A percentile compares a stretch with the other conserved stretches of the same genome.
Evolutionary conservation across 176 grass and related monocot species (phyloP).

Genomic region (Triticum turgidum): DNA sequence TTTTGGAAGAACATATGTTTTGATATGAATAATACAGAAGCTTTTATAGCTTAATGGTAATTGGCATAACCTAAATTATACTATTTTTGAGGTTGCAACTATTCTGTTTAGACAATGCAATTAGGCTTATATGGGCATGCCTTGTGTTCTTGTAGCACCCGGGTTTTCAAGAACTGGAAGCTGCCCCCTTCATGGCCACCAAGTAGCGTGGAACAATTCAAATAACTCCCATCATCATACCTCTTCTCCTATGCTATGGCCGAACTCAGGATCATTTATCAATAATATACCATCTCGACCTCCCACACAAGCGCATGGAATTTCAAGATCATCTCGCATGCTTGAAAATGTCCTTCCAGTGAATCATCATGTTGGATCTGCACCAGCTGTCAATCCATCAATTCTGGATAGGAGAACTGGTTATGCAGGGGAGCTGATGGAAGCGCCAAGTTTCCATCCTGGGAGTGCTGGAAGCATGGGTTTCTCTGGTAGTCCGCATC

Average conservation of each 20-base stretch:
- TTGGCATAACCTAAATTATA: constrained; percentile 4
- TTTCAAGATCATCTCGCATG: constrained; percentile 55
- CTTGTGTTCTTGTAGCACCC: constrained; percentile 39
- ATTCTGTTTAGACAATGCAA: not conserved
- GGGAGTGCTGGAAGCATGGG: constrained; percentile 58
- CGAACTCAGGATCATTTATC: constrained; percentile 49
- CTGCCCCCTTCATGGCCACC: constrained; percentile 62
- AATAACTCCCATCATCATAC: constrained; percentile 40
- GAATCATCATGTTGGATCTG: constrained; percentile 78
- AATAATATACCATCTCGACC: constrained; percentile 53
- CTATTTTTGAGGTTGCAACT: not conserved
- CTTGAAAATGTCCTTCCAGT: constrained; percentile 42
- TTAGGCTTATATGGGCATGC: constrained; percentile 26
- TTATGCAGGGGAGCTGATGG: constrained; percentile 45
- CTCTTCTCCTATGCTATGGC: constrained; percentile 53
- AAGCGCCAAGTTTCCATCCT: constrained; percentile 53
- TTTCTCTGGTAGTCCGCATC: constrained; percentile 58
- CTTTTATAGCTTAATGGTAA: constrained; percentile 47
- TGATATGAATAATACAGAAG: constrained; percentile 50
- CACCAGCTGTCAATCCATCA: constrained; percentile 65
- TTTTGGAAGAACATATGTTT: constrained; percentile 42
- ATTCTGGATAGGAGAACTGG: constrained; percentile 58
- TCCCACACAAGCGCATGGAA: constrained; percentile 36
- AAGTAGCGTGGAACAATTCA: constrained; percentile 62
- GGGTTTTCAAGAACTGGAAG: constrained; percentile 73